Evolutionary conservation across 2,329 filamentous ascomycete species (phyloP).

Genomic region (Botrytis byssoidea): DNA sequence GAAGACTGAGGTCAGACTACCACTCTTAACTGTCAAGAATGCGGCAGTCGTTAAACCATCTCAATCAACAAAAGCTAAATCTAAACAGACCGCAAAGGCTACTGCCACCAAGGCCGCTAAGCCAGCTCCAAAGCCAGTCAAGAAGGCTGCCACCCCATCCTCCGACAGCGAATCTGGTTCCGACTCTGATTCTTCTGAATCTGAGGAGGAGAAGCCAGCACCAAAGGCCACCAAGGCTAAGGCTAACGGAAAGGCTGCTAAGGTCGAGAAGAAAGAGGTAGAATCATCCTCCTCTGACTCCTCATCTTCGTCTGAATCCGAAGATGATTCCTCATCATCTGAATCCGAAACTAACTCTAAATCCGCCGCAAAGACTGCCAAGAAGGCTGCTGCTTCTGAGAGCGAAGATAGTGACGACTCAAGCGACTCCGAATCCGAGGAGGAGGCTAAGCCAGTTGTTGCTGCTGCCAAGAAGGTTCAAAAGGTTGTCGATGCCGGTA

Average conservation of each 20-base stretch:
- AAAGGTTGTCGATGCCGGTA: conserved; percentile 33
- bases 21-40: conserved; percentile 58
- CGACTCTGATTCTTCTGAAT: conserved; percentile 36
- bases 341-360: conserved; percentile 32
- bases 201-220: conserved; percentile 36
- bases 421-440: conserved; percentile 34
- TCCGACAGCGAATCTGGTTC: conserved; percentile 41
- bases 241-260: conserved; percentile 21
- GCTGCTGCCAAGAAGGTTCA: conserved; percentile 31
- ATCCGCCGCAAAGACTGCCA: conserved; percentile 21
- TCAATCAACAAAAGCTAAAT: conserved; percentile 63
- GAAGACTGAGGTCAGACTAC: conserved; percentile 50
- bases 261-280: conserved; percentile 40
- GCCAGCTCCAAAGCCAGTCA: conserved; percentile 36
- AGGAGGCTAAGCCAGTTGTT: conserved; percentile 31
- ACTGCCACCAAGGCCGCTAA: conserved; percentile 39
- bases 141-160: conserved; percentile 45
- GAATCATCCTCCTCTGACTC: conserved; percentile 38
- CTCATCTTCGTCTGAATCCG: conserved; percentile 36
- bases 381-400: conserved; percentile 36
- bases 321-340: conserved; percentile 24
- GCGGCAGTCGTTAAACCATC: conserved; percentile 66
- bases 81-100: conserved; percentile 64
- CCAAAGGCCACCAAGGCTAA: conserved; percentile 28
- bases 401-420: conserved; percentile 35